phyloP scores from a whole-genome alignment of 164 flowering plant species.

The Macadamia integrifolia region DNA sequence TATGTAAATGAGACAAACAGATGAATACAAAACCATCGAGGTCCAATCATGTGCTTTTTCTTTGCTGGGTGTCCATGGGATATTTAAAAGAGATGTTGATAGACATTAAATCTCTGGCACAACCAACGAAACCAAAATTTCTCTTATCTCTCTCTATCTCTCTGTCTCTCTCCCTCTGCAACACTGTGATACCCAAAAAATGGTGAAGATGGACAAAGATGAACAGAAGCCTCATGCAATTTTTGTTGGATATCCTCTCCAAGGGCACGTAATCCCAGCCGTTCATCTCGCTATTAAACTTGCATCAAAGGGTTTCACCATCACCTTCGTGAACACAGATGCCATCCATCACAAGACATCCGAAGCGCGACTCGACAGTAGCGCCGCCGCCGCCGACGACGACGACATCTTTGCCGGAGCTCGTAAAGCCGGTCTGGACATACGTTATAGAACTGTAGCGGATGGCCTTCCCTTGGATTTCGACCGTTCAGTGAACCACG shows the following conservation, averaged over 20 bases:
- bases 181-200: too few relatives aligned
- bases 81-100: too few relatives aligned
- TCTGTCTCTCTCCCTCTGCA: too few relatives aligned
- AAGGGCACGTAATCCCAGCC: conserved; percentile 79
- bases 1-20: too few relatives aligned
- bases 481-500: conserved; percentile 68
- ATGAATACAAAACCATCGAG: too few relatives aligned
- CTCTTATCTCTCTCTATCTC: background rate
- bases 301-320: conserved; percentile 68
- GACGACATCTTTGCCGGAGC: conserved; percentile 45
- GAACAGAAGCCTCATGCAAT: conserved; percentile 51
- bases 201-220: background rate
- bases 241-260: conserved; percentile 62
- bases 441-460: conserved; percentile 47
- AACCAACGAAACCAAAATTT: too few relatives aligned
- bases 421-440: conserved; percentile 51
- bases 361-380: conserved; percentile 18
- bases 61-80: too few relatives aligned
- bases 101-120: too few relatives aligned
- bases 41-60: too few relatives aligned
- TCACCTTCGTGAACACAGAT: conserved; percentile 75
- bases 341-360: conserved; percentile 49
- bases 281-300: conserved; percentile 65
- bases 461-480: conserved; percentile 75
- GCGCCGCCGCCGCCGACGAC: background rate